Evolutionary conservation across 352 stramenopile species (phyloP), one percentile per base, ranked within the genome.

Genomic region (Phytopythium helicoides): DNA sequence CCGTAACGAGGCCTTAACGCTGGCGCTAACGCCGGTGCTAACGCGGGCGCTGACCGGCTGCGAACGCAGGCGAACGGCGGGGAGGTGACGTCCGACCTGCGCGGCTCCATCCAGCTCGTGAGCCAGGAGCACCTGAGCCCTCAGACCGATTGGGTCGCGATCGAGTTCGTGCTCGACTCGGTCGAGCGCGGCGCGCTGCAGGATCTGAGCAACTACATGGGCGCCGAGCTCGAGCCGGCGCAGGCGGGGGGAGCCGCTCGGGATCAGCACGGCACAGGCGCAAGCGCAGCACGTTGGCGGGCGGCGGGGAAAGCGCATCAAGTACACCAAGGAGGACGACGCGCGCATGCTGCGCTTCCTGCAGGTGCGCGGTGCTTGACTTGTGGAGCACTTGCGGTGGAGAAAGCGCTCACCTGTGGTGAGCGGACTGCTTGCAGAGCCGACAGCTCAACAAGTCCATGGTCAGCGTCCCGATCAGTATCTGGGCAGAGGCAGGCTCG

Each of bases 271-370:
- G 9, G 28, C 28, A 9, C 28, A 33, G 9, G 28, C 9, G 28
- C 28, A 33, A 33, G 28, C 28, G 28, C 28, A 33, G 28, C 28
- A 33, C 5, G 28, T 5, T 33, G 28, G 28, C 28, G 28, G 28
- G 28, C 56, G 36, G 22, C 44, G 48, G 8, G 54, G 49, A 1
- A 53, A 38, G 26, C 36, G 53, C 11, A 22, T 55, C 18, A 33
- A 23, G n/a, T 89, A 81, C 60, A 72, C 73, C 10, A 19, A 47
- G 0, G 50, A 68, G 25, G 75, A 87, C 5, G 57, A 82, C 31
- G 79, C 64, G 10, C 56, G 62, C 26, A 83, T 89, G 74, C 46
- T 87, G 31, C 45, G 64, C 33, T 87, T 73, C 36, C 35, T 74
- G 14, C 54, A 75, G 37, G 38, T 65, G 34, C 22, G 64, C 26